A percentile compares a stretch with the other conserved stretches of the same genome.
These are phyloP conservation scores for Pseudocercospora cruenta DNA, from an alignment of 2,329 filamentous ascomycete genomes.

Conservation along the genomic window DNA sequence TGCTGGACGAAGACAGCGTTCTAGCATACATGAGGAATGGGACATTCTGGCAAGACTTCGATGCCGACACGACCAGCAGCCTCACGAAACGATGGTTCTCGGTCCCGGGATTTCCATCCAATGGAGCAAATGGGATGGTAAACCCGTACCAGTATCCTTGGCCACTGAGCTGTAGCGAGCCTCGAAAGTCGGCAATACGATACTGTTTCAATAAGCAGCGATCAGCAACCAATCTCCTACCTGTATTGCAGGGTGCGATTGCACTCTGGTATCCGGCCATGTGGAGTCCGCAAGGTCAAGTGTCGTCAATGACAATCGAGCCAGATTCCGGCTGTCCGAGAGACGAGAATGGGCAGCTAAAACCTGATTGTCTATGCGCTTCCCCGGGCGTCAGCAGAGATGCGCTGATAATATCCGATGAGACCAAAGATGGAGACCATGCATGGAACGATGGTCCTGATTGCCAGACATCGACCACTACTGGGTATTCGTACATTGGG, in stretches of 20 bases:
- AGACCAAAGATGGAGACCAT: slow-evolving; percentile 23
- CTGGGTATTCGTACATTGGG: slow-evolving; percentile 22
- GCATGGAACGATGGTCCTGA: slow-evolving; percentile 18
- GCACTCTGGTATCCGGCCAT: slow-evolving; percentile 26
- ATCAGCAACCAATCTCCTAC: slow-evolving; percentile 24
- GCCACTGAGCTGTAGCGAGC: slow-evolving; percentile 19
- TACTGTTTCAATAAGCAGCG: slow-evolving; percentile 30
- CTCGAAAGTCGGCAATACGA: slow-evolving; percentile 19
- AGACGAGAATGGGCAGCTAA: neutral
- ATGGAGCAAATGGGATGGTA: neutral
- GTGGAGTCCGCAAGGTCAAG: neutral
- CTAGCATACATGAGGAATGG: neutral
- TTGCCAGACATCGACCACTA: slow-evolving; percentile 21
- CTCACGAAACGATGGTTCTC: slow-evolving; percentile 24
- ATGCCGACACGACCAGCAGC: neutral
- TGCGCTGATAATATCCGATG: slow-evolving; percentile 27
- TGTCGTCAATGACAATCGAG: slow-evolving; percentile 20
- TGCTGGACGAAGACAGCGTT: no score
- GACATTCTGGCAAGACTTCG: neutral
- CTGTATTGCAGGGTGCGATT: slow-evolving; percentile 21
- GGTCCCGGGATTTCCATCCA: slow-evolving; percentile 7
- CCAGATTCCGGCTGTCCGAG: slow-evolving; percentile 18
- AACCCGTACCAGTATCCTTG: slow-evolving; percentile 21
- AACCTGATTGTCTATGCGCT: slow-evolving; percentile 12
- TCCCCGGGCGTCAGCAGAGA: slow-evolving; percentile 18